phyloP scores from a whole-genome alignment of 2,329 filamentous ascomycete genomes.

The Penicillium brasilianum region DNA sequence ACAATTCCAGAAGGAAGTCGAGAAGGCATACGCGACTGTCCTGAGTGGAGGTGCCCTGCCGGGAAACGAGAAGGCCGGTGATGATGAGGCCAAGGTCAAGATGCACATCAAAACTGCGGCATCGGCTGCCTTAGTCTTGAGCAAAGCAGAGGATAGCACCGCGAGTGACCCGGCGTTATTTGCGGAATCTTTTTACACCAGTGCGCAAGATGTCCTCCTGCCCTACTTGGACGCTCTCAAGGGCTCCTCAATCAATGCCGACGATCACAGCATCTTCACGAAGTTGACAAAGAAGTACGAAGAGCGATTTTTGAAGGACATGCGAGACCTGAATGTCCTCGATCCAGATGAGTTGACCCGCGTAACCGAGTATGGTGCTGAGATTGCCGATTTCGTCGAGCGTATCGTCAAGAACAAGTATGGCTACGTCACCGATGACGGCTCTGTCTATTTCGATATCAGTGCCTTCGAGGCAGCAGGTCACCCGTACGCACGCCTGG shows the following conservation, averaged over 20 bases:
- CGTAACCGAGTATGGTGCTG: conserved; percentile 89
- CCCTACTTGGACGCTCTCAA: conserved; percentile 76
- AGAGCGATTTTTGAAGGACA: conserved; percentile 83
- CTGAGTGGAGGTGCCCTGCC: conserved; percentile 61
- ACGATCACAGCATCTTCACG: conserved; percentile 79
- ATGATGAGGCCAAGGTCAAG: conserved; percentile 84
- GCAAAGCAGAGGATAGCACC: conserved; percentile 36
- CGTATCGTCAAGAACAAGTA: conserved; percentile 83
- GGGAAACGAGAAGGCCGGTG: conserved; percentile 63
- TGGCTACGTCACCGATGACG: conserved; percentile 74
- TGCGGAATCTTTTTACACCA: conserved; percentile 59
- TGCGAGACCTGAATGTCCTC: conserved; percentile 83
- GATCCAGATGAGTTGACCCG: conserved; percentile 80
- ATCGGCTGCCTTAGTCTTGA: conserved; percentile 59
- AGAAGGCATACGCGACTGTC: conserved; percentile 60
- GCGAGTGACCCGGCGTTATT: conserved; percentile 32
- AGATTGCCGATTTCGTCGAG: conserved; percentile 85
- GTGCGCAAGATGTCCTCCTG: conserved; percentile 71
- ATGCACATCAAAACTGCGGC: conserved; percentile 77
- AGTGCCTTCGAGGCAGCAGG: conserved; percentile 80
- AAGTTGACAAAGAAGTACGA: conserved; percentile 86
- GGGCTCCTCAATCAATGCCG: conserved; percentile 61
- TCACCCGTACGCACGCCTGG: conserved; percentile 82
- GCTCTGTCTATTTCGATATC: conserved; percentile 95
- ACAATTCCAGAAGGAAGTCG: conserved; percentile 54